Percentiles rank a stretch among this genome's conserved stretches.
Conservation (phyloP, 2,329 filamentous ascomycete genomes). For the Orbilia quercus region DNA sequence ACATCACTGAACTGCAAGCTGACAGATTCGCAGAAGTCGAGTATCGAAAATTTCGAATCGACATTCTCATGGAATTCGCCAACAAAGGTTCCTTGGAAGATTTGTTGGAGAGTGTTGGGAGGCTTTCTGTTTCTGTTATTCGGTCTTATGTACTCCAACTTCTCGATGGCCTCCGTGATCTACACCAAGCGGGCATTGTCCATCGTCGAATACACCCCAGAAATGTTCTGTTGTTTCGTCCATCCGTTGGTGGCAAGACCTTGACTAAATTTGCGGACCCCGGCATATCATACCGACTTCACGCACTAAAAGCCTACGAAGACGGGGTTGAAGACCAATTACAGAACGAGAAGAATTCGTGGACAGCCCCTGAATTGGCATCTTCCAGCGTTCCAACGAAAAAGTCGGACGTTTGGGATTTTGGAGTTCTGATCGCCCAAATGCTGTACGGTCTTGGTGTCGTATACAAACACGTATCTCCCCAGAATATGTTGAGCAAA, state of each 20-base stretch:
- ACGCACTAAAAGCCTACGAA: slow-evolving; percentile 38
- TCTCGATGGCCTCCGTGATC: slow-evolving; percentile 85
- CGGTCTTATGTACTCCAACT: slow-evolving; percentile 92
- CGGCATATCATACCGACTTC: slow-evolving; percentile 61
- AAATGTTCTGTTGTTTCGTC: slow-evolving; percentile 81
- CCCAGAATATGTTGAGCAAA: slow-evolving; percentile 76
- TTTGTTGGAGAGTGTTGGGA: slow-evolving; percentile 80
- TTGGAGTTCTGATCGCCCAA: slow-evolving; percentile 89
- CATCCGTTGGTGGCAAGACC: slow-evolving; percentile 73
- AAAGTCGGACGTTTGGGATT: slow-evolving; percentile 94
- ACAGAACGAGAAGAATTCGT: slow-evolving; percentile 19
- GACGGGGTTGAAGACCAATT: slow-evolving; percentile 18
- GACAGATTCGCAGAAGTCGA: slow-evolving; percentile 62
- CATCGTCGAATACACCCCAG: slow-evolving; percentile 84
- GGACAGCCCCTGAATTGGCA: slow-evolving; percentile 39
- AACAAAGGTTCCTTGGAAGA: slow-evolving; percentile 86
- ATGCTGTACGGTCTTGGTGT: slow-evolving; percentile 90
- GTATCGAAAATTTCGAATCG: slow-evolving; percentile 64
- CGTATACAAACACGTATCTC: slow-evolving; percentile 80
- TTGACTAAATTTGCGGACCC: slow-evolving; percentile 80
- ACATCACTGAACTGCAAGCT: slow-evolving; percentile 70
- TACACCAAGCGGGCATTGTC: slow-evolving; percentile 84
- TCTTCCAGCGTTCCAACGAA: slow-evolving; percentile 66
- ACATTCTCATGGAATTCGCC: slow-evolving; percentile 78
- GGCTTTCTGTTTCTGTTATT: slow-evolving; percentile 77